Conservation (phyloP, 2,329 filamentous ascomycete genomes). For the Paracoccidioides brasiliensis region DNA sequence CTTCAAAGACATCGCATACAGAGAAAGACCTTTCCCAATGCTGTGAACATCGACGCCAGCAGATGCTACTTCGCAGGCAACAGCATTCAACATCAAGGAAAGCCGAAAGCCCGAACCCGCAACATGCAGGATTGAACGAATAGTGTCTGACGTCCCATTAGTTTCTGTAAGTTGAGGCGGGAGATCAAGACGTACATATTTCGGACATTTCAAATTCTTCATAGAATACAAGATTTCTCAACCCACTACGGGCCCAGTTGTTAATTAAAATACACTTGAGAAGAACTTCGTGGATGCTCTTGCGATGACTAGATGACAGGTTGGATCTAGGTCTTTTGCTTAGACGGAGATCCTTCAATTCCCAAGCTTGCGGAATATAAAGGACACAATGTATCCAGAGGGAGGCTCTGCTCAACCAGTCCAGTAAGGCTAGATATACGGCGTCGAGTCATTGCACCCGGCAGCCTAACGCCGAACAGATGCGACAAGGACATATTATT, state of each 20-base stretch:
- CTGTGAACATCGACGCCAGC: conserved; percentile 29
- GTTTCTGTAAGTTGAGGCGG: conserved; percentile 13
- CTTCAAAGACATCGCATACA: conserved; percentile 29
- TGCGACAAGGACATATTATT: background rate
- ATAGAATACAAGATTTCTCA: background rate
- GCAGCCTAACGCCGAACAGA: background rate
- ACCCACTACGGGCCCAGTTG: background rate
- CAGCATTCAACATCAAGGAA: conserved; percentile 30
- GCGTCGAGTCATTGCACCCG: background rate
- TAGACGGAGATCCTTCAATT: background rate
- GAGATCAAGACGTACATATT: background rate
- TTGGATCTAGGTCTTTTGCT: background rate
- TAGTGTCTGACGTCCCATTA: conserved; percentile 40
- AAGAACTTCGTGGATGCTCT: background rate
- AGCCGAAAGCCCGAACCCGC: conserved; percentile 25
- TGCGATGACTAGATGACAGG: background rate
- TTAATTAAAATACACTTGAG: too few relatives aligned
- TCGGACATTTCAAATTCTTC: background rate
- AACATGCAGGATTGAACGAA: conserved; percentile 13
- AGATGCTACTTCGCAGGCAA: conserved; percentile 29
- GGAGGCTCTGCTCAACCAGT: background rate
- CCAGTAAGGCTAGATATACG: background rate
- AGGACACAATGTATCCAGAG: background rate
- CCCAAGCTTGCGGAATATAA: background rate
- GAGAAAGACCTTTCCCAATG: conserved; percentile 30